Conservation (phyloP, 371 early-diverging fungal genomes). For the Mucor indicus region DNA sequence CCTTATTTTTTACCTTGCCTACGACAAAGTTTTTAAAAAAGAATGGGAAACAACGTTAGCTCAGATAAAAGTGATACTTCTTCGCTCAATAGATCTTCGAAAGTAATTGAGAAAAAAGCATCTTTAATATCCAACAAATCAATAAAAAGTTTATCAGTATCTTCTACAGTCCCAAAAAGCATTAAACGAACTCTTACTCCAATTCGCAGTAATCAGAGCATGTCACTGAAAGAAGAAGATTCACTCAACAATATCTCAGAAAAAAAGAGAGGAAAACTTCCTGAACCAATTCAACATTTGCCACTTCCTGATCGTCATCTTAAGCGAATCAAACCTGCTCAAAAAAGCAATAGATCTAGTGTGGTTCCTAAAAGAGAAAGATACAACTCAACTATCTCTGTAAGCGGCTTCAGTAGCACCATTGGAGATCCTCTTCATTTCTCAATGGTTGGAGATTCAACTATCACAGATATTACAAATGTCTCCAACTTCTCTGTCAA, state of each 20-base stretch:
- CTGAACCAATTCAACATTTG: too few species aligned
- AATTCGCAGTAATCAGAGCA: too few species aligned
- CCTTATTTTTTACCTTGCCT: background rate
- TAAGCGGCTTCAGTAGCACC: constrained; percentile 11
- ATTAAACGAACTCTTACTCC: too few species aligned
- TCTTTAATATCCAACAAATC: too few species aligned
- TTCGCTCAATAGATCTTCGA: background rate
- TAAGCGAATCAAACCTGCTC: constrained; percentile 1
- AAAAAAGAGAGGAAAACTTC: background rate
- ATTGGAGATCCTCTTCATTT: constrained; percentile 14
- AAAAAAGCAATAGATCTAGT: background rate
- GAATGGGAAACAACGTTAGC: constrained; percentile 14
- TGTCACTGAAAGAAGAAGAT: too few species aligned
- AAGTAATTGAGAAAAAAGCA: too few species aligned
- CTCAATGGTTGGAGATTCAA: constrained; percentile 16
- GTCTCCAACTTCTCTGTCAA: constrained; percentile 15
- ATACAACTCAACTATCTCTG: constrained; percentile 7
- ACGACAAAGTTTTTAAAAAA: background rate
- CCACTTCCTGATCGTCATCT: background rate
- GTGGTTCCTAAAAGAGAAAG: background rate
- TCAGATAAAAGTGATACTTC: constrained; percentile 4
- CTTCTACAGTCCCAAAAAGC: too few species aligned
- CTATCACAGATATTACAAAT: constrained; percentile 20
- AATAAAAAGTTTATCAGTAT: too few species aligned
- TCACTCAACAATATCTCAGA: constrained; percentile 3